Base-by-base conservation (phyloP, 202 grass and related monocot species). In the Zoysia matrella region DNA sequence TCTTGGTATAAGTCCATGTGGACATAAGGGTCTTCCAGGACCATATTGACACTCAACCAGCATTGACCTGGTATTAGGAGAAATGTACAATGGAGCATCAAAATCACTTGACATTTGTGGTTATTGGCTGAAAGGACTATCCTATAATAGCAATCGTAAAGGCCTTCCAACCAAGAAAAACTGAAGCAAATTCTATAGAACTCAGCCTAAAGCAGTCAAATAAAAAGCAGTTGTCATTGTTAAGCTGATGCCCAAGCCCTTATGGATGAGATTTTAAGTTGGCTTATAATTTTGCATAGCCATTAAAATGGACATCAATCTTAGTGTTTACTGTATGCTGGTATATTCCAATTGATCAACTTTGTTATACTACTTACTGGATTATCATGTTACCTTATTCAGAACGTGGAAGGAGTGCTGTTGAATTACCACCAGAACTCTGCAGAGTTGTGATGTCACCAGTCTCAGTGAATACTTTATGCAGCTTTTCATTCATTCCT, bases 361-460 rank as follows among this genome's bases (percentile, higher is more conserved):
- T 44, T 71, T 60, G 52, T 36, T 46, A 62, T 6, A 75, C 45
- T 11, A 47, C 65, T 89, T 18, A 86, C 62, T 72, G 12, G 3
- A 60, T 67, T 73, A 75, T 87, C 16, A 44, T 70, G 30, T 85
- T 40, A 69, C 18, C 61, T 86, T 83, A 51, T 79, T 91, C 85
- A 97, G 89, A 78, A 76, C 30, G n/a, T 68, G 72, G 63, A 47
- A 41, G 36, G 41, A 43, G 13, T 74, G n/a, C 55, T 67, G 52
- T 94, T 77, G 76, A 97, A 74, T 88, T 97, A 78, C 91, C 91
- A 8, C 91, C 94, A n/a, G 94, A 97, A 88, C 73, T 97, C 47
- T 97, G 94, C 76, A 88, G 43, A 53, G 66, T 97, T 47, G 84
- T 97, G 75, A 73, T 97, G 82, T 67, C 87, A 44, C 89, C 89